Conservation (phyloP, 441 rosid genomes). For the Syzygium malaccense region DNA sequence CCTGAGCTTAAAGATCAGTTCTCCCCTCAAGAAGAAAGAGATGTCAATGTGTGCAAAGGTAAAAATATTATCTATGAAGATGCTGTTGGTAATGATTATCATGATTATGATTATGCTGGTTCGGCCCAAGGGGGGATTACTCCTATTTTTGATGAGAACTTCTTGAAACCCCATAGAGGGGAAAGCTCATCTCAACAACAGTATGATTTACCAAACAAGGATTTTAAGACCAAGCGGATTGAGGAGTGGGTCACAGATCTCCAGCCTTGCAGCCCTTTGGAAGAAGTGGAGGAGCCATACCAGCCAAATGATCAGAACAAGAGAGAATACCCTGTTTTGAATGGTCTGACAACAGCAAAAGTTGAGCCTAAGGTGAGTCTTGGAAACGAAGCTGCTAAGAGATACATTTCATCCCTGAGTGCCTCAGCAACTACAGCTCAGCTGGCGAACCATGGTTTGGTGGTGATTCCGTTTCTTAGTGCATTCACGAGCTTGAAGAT, state of each 20-base stretch:
- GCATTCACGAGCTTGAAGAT: constrained; percentile 69
- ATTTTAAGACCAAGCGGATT: constrained; percentile 65
- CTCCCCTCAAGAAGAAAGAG: constrained; percentile 25
- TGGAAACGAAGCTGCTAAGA: constrained; percentile 71
- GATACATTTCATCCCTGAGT: constrained; percentile 61
- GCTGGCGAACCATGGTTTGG: constrained; percentile 64
- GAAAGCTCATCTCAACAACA: constrained; percentile 29
- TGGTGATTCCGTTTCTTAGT: constrained; percentile 65
- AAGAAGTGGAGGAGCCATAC: constrained; percentile 34
- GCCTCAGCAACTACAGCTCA: constrained; percentile 67
- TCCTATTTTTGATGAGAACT: constrained; percentile 49
- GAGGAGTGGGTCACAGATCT: constrained; percentile 84
- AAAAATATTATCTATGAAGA: constrained; percentile 28
- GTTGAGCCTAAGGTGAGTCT: constrained; percentile 42
- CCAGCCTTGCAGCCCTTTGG: constrained; percentile 47
- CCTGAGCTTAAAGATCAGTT: constrained; percentile 23
- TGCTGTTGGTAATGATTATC: constrained; percentile 33
- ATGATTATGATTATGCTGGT: constrained; percentile 47
- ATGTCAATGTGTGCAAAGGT: constrained; percentile 16
- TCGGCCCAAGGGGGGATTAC: constrained; percentile 62
- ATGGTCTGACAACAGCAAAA: constrained; percentile 30
- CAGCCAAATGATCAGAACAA: constrained; percentile 20
- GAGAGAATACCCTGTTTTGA: constrained; percentile 19
- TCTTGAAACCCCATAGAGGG: constrained; percentile 26
- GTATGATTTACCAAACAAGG: constrained; percentile 43